Evolutionary conservation across 73 alveolate species (phyloP).

Genomic region (Blepharisma japonicum): DNA sequence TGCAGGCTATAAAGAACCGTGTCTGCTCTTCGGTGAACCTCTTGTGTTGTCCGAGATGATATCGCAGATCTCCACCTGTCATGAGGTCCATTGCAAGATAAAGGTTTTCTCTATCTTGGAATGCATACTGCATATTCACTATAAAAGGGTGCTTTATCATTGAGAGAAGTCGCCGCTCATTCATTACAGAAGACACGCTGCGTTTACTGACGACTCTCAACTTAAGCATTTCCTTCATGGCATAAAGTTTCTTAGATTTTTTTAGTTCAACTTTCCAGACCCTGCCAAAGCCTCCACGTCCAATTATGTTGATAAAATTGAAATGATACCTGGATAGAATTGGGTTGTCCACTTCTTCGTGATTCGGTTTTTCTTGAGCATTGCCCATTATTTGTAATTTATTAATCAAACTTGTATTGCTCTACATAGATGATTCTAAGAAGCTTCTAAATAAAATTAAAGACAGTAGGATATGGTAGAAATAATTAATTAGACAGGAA

Average conservation of each 20-base stretch:
- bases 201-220: constrained; percentile 65
- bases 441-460: too few relatives aligned
- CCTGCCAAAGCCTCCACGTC: constrained; percentile 60
- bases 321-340: constrained; percentile 34
- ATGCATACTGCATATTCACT: constrained; percentile 41
- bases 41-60: constrained; percentile 27
- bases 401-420: too few relatives aligned
- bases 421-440: too few relatives aligned
- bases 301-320: constrained; percentile 36
- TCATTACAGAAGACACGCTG: constrained; percentile 63
- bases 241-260: constrained; percentile 63
- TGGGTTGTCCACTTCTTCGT: too few relatives aligned
- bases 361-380: too few relatives aligned
- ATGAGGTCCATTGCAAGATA: constrained; percentile 33
- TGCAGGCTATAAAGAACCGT: constrained; percentile 67
- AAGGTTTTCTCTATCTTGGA: constrained; percentile 34
- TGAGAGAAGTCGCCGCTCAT: constrained; percentile 68
- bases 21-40: constrained; percentile 47
- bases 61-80: constrained; percentile 43
- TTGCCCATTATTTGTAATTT: too few relatives aligned
- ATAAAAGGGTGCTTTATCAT: constrained; percentile 66
- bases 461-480: too few relatives aligned
- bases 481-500: too few relatives aligned
- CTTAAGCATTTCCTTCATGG: constrained; percentile 78
- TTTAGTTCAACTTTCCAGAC: constrained; percentile 69